These are phyloP conservation scores for Alisma plantagoaquatica DNA, from an alignment of 106 monocot species.

Conservation along the genomic window DNA sequence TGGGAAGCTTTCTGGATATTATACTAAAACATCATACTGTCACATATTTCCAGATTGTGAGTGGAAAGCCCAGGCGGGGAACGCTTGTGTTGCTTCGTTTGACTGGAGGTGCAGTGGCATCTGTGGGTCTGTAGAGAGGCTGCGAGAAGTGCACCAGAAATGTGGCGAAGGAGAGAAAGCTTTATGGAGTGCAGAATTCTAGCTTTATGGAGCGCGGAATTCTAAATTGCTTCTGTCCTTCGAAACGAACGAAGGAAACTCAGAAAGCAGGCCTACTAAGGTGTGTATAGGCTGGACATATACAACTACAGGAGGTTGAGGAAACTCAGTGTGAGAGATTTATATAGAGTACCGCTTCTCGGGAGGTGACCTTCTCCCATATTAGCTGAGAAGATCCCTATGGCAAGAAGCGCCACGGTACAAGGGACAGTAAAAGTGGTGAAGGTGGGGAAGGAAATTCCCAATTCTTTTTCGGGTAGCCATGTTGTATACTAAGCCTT, in stretches of 20 bases:
- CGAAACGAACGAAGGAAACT: too few species aligned
- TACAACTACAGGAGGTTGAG: too few species aligned
- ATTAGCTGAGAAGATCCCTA: slow-evolving; percentile 4
- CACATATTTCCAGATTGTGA: slow-evolving; percentile 43
- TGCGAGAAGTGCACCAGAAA: slow-evolving; percentile 30
- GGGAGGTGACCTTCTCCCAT: slow-evolving; percentile 1
- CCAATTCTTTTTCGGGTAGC: background rate
- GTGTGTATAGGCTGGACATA: too few species aligned
- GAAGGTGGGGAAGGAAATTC: background rate
- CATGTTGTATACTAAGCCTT: slow-evolving; percentile 6
- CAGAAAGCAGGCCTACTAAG: too few species aligned
- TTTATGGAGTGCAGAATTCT: slow-evolving; percentile 29
- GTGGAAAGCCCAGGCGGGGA: slow-evolving; percentile 50
- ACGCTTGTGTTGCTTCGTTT: slow-evolving; percentile 38
- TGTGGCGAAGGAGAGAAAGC: slow-evolving; percentile 42
- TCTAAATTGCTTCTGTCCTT: too few species aligned
- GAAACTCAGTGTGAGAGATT: too few species aligned
- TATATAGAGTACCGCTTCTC: background rate
- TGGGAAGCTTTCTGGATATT: too few species aligned
- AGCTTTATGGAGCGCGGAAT: too few species aligned
- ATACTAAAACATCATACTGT: too few species aligned
- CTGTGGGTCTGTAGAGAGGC: slow-evolving; percentile 38
- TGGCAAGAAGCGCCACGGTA: background rate
- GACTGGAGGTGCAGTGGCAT: slow-evolving; percentile 51
- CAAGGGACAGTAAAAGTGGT: background rate